Conservation (phyloP, 805 yeast species). For the Ogataea methylovora region DNA sequence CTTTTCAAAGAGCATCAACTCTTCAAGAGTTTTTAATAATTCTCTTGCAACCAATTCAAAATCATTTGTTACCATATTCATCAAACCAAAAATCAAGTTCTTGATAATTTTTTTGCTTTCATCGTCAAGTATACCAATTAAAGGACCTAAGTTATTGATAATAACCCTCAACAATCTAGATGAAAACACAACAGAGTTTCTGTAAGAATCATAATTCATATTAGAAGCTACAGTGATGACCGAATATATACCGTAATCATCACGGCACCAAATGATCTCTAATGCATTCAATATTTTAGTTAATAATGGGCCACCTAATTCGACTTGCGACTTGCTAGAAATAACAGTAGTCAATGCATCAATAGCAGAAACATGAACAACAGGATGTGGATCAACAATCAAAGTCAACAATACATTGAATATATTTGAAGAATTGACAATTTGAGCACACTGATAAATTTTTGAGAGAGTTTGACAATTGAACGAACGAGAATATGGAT, state of each 20-base stretch:
- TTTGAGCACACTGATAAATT: conserved; percentile 17
- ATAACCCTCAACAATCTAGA: conserved; percentile 37
- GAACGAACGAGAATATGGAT: conserved; percentile 60
- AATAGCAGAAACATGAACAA: conserved; percentile 69
- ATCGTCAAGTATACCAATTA: conserved; percentile 26
- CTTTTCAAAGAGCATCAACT: conserved; percentile 39
- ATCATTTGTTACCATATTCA: conserved; percentile 24
- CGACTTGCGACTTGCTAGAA: conserved; percentile 37
- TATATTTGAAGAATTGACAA: conserved; percentile 34
- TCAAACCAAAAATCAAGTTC: conserved; percentile 31
- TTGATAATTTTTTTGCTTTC: conserved; percentile 24
- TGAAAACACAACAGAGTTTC: conserved; percentile 35
- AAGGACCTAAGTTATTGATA: conserved; percentile 54
- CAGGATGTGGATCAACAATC: conserved; percentile 75
- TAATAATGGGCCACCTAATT: conserved; percentile 25
- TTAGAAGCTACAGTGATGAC: conserved; percentile 39
- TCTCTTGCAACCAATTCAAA: conserved; percentile 29
- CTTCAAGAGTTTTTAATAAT: conserved; percentile 35
- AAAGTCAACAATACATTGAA: conserved; percentile 54
- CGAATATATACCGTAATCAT: conserved; percentile 42
- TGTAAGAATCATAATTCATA: conserved; percentile 33
- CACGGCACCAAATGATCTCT: conserved; percentile 32
- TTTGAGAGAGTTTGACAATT: conserved; percentile 36
- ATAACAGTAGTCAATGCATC: conserved; percentile 50
- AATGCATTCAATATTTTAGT: conserved; percentile 34